phyloP scores from a whole-genome alignment of 176 grass and related monocot genomes.

The Phoenix roebelenii region DNA sequence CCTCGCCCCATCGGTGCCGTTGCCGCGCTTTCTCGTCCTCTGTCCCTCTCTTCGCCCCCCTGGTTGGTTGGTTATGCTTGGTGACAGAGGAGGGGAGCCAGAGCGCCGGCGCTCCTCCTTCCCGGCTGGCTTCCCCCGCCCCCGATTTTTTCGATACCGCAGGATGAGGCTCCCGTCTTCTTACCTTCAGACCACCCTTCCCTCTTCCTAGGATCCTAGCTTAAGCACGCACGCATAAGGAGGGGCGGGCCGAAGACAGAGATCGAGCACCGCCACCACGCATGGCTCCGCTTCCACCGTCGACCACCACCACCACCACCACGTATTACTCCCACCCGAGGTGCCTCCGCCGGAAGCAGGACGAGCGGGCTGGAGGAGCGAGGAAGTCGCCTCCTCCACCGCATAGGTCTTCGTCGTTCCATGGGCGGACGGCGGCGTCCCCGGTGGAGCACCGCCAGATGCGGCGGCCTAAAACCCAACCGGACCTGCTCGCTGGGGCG shows the following conservation, averaged over 20 bases:
- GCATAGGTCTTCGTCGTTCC: conserved; percentile 1
- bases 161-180: not conserved
- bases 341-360: conserved; percentile 1
- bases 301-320: not conserved
- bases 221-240: too few relatives aligned
- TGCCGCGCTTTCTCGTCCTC: too few relatives aligned
- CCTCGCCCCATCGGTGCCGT: too few relatives aligned
- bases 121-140: not conserved
- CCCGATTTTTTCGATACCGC: not conserved
- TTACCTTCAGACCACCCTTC: too few relatives aligned
- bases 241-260: not conserved
- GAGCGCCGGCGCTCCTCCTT: not conserved
- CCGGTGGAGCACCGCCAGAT: conserved; percentile 8
- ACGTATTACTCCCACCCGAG: not conserved
- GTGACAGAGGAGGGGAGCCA: not conserved
- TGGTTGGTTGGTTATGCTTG: not conserved
- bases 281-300: not conserved
- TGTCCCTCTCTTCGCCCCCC: too few relatives aligned
- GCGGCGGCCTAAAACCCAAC: conserved; percentile 11
- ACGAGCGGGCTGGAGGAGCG: not conserved
- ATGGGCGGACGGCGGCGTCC: not conserved
- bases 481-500: conserved; percentile 22
- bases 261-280: not conserved
- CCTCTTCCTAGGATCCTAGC: too few relatives aligned
- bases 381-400: not conserved